phyloP scores from a whole-genome alignment of 208 protist species.

The Acanthamoeba quina region DNA sequence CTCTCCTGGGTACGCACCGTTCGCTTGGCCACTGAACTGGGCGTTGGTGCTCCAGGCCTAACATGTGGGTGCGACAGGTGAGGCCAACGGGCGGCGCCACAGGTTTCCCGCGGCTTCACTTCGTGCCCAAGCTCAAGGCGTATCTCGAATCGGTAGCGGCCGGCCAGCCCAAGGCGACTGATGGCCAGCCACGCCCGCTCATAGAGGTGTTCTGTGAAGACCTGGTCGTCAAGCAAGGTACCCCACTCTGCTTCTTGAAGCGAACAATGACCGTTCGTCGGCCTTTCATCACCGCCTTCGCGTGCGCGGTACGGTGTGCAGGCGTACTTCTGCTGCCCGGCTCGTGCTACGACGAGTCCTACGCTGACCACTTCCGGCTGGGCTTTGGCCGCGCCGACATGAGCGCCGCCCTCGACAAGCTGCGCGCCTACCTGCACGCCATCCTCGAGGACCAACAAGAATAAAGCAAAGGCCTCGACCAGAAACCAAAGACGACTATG shows the following conservation, averaged over 20 bases:
- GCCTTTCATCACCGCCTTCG: neutral
- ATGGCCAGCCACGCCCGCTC: neutral
- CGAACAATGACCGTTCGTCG: neutral
- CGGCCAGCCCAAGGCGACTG: neutral
- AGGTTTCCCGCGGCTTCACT: conserved; percentile 49
- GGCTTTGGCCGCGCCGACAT: conserved; percentile 67
- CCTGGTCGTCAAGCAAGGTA: conserved; percentile 40
- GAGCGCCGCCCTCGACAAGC: conserved; percentile 44
- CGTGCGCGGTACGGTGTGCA: neutral
- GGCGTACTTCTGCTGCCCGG: conserved; percentile 61
- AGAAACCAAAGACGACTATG: too few relatives aligned
- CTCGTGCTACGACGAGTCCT: conserved; percentile 52
- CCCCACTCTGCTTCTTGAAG: neutral
- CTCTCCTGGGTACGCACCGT: conserved; percentile 28
- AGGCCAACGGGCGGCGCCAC: conserved; percentile 18
- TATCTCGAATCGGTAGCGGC: conserved; percentile 28
- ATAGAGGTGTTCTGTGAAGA: conserved; percentile 66
- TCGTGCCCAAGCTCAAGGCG: neutral
- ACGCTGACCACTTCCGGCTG: conserved; percentile 50
- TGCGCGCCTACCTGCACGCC: conserved; percentile 1
- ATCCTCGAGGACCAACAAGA: conserved; percentile 1
- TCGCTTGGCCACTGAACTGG: neutral
- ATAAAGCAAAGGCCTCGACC: neutral
- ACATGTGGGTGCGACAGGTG: neutral
- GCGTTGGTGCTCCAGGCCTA: neutral